These are phyloP conservation scores for Passalora sequoiae DNA, from an alignment of 2,329 filamentous ascomycete genomes.

Conservation along the genomic window DNA sequence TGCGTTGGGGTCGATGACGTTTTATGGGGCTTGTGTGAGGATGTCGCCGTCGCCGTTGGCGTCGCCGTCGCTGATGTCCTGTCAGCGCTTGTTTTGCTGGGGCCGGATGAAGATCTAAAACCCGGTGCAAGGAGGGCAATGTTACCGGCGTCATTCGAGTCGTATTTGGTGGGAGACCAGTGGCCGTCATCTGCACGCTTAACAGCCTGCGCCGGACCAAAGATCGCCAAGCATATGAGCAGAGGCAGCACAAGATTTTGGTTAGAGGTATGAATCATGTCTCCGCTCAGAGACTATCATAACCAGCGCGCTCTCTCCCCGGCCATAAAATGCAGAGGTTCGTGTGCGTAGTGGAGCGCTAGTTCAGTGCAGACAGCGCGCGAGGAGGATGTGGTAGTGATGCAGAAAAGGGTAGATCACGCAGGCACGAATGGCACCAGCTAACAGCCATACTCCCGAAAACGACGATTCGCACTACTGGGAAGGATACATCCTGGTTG, in stretches of 20 bases:
- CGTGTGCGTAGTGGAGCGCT: too few relatives aligned
- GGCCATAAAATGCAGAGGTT: background rate
- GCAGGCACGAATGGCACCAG: background rate
- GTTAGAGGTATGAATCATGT: background rate
- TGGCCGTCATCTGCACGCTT: background rate
- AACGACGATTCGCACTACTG: background rate
- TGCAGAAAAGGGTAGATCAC: background rate
- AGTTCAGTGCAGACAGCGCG: too few relatives aligned
- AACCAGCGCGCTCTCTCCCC: background rate
- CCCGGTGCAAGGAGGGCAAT: constrained; percentile 3
- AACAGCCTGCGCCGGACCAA: background rate
- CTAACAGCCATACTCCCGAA: background rate
- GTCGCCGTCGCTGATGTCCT: background rate
- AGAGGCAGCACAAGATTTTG: background rate
- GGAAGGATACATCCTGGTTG: background rate
- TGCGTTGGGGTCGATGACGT: background rate
- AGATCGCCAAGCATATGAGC: background rate
- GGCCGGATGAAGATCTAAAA: background rate
- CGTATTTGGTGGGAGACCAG: background rate
- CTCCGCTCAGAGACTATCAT: background rate
- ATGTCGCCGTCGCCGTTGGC: background rate
- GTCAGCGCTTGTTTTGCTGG: background rate
- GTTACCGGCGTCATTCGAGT: background rate
- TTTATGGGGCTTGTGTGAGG: background rate
- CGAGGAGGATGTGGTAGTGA: too few relatives aligned